phyloP scores from a whole-genome alignment of 2,329 filamentous ascomycete species.

The Cryphonectria naterciae region DNA sequence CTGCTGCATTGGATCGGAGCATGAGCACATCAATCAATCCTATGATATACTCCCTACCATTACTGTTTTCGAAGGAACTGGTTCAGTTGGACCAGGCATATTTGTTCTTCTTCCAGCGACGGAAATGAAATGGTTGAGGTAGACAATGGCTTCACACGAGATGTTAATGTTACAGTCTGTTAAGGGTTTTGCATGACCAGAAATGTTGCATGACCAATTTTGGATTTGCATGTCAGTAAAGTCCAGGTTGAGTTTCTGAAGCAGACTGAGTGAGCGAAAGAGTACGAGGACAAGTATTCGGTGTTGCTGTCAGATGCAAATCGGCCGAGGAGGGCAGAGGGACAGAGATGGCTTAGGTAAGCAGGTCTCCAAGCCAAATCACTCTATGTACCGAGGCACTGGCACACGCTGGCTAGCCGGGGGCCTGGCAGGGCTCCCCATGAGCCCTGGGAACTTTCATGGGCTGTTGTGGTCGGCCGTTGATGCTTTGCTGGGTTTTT shows the following conservation, averaged over 20 bases:
- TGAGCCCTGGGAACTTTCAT: background rate
- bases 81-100: background rate
- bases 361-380: background rate
- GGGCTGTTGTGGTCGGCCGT: background rate
- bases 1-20: background rate
- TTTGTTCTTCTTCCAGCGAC: background rate
- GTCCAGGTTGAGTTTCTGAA: background rate
- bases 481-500: slow-evolving; percentile 7
- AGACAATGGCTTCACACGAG: background rate
- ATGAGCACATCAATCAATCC: background rate
- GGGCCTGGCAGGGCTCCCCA: background rate
- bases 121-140: too few species aligned
- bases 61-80: background rate
- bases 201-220: background rate
- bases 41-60: background rate
- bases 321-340: too few species aligned
- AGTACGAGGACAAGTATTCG: background rate
- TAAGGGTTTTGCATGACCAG: background rate
- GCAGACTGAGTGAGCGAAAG: background rate
- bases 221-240: background rate
- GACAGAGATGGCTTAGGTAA: background rate
- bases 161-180: background rate
- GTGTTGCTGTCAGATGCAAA: slow-evolving; percentile 8
- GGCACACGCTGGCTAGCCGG: background rate
- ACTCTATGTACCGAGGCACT: background rate